Conservation (phyloP, 2,329 filamentous ascomycete genomes). For the Claviceps monticola region DNA sequence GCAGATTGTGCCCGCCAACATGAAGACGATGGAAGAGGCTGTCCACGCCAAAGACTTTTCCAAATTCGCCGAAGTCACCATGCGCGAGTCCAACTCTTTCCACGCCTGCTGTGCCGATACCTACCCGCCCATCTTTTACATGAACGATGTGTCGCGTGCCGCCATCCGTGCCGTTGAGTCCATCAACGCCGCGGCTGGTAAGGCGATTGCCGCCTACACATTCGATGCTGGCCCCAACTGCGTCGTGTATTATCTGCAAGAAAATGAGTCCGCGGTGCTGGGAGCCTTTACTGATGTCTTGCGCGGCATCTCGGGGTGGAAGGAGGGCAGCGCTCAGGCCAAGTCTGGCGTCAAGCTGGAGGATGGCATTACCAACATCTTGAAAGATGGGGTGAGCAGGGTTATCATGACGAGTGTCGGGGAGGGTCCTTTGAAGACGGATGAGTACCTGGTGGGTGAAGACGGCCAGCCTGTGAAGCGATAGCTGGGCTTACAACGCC, state of each 20-base stretch:
- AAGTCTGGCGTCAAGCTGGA: conserved; percentile 46
- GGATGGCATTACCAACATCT: conserved; percentile 45
- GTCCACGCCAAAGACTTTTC: conserved; percentile 69
- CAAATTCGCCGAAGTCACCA: conserved; percentile 77
- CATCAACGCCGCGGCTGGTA: conserved; percentile 69
- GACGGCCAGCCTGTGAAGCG: conserved; percentile 37
- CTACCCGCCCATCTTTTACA: conserved; percentile 94
- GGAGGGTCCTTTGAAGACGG: conserved; percentile 70
- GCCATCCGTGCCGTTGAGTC: conserved; percentile 80
- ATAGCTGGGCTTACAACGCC: conserved; percentile 5
- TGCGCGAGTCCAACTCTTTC: conserved; percentile 95
- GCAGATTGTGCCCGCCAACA: conserved; percentile 66
- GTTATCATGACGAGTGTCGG: conserved; percentile 88
- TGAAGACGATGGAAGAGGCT: conserved; percentile 74
- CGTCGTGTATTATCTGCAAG: conserved; percentile 85
- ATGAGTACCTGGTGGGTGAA: conserved; percentile 61
- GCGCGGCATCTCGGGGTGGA: conserved; percentile 56
- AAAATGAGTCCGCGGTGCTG: conserved; percentile 58
- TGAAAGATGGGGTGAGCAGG: conserved; percentile 71
- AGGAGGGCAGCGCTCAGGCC: conserved; percentile 39
- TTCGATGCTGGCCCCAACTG: conserved; percentile 97
- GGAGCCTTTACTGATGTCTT: conserved; percentile 64
- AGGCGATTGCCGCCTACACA: conserved; percentile 80
- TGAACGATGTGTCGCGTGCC: conserved; percentile 84
- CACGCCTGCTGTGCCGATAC: conserved; percentile 92